Evolutionary conservation across 1,139 yeast species (phyloP).

Genomic region (Candida sp.): DNA sequence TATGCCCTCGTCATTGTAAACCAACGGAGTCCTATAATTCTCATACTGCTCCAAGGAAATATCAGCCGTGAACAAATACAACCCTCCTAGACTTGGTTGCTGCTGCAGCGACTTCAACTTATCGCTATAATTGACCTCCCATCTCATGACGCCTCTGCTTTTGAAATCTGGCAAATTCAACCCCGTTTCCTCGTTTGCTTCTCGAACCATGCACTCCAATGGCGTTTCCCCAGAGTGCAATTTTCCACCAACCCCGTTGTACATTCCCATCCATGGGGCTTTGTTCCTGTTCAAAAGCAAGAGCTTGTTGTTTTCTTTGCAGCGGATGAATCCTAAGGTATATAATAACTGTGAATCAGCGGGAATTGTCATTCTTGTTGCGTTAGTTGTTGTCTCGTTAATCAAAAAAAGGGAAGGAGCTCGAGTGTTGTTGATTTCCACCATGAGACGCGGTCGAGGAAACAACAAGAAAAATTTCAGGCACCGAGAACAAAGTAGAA

Average conservation of each 20-base stretch:
- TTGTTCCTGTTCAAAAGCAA: constrained; percentile 47
- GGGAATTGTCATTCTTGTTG: not conserved
- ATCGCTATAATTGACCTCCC: constrained; percentile 29
- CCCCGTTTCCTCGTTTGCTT: constrained; percentile 51
- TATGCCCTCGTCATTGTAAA: constrained; percentile 43
- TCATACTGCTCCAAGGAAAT: constrained; percentile 29
- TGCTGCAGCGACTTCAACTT: constrained; percentile 1
- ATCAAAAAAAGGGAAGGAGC: too few relatives aligned
- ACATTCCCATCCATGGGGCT: constrained; percentile 56
- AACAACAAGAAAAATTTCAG: not conserved
- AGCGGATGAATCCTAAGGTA: constrained; percentile 44
- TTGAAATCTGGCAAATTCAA: constrained; percentile 28
- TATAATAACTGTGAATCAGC: constrained; percentile 16
- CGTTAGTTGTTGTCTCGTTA: too few relatives aligned
- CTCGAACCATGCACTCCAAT: constrained; percentile 44
- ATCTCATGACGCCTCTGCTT: constrained; percentile 41
- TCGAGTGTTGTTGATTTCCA: too few relatives aligned
- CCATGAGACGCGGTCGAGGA: not conserved
- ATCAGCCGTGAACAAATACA: constrained; percentile 45
- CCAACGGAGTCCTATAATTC: constrained; percentile 27
- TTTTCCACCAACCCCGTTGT: constrained; percentile 61
- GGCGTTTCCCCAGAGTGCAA: constrained; percentile 41
- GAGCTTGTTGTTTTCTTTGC: constrained; percentile 35
- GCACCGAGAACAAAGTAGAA: not conserved
- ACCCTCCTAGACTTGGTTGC: constrained; percentile 36